Conservation (phyloP, 768 basidiomycete genomes). For the Ramaria rubella region DNA sequence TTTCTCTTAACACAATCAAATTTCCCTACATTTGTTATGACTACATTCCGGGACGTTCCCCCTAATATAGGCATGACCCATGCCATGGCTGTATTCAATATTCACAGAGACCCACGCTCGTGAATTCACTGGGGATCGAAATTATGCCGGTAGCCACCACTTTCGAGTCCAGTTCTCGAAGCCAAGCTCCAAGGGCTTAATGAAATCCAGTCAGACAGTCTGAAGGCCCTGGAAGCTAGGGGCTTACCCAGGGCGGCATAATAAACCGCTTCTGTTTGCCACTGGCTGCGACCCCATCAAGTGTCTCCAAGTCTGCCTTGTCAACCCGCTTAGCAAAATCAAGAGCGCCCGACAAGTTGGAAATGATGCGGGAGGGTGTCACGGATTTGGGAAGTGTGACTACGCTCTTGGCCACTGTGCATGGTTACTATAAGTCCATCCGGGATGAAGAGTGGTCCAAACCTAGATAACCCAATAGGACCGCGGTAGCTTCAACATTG, state of each 20-base stretch:
- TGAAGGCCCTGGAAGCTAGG: neutral
- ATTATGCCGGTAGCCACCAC: too few relatives aligned
- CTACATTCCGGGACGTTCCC: too few relatives aligned
- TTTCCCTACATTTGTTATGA: too few relatives aligned
- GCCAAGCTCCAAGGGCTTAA: neutral
- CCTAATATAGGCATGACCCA: too few relatives aligned
- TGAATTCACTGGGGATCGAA: too few relatives aligned
- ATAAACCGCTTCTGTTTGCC: conserved; percentile 64
- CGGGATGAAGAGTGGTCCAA: neutral
- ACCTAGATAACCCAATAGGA: conserved; percentile 51
- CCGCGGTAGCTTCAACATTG: conserved; percentile 49
- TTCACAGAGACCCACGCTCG: too few relatives aligned
- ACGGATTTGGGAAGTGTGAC: conserved; percentile 73
- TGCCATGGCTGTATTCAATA: too few relatives aligned
- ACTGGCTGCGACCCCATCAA: conserved; percentile 43
- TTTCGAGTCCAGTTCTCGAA: conserved; percentile 1
- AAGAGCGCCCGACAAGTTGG: conserved; percentile 49
- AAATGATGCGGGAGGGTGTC: conserved; percentile 54
- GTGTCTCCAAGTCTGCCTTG: conserved; percentile 43
- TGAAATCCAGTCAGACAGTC: neutral
- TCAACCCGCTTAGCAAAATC: conserved; percentile 40
- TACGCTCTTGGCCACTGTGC: conserved; percentile 53
- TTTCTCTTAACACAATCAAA: too few relatives aligned
- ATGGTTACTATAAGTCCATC: conserved; percentile 1
- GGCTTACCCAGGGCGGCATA: conserved; percentile 57